A percentile compares a stretch with the other conserved stretches of the same genome.
Conservation (phyloP, 306 rosid species). For the Pyrus betulifolia region DNA sequence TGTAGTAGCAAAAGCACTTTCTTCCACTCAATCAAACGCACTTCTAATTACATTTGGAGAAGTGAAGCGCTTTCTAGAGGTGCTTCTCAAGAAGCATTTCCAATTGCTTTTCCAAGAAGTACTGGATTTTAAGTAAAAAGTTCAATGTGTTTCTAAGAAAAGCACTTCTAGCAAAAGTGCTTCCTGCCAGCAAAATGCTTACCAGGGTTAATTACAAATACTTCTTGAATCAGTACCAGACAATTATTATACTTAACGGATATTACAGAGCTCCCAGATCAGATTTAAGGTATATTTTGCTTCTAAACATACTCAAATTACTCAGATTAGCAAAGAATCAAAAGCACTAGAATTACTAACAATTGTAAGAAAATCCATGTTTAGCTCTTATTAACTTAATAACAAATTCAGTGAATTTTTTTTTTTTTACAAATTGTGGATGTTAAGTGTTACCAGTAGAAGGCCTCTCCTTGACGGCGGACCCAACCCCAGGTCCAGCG, state of each 20-base stretch:
- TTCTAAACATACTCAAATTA: neutral
- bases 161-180: neutral
- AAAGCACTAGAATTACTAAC: neutral
- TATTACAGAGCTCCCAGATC: neutral
- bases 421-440: neutral
- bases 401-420: neutral
- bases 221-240: neutral
- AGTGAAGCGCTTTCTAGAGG: neutral
- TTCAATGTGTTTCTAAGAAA: too few species aligned
- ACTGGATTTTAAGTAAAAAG: neutral
- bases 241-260: neutral
- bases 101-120: neutral
- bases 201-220: neutral
- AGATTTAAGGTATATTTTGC: neutral
- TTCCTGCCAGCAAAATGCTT: neutral
- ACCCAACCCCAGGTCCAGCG: conserved; percentile 24
- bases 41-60: neutral
- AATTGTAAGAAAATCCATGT: neutral
- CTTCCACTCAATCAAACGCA: neutral
- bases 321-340: neutral
- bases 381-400: neutral
- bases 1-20: neutral
- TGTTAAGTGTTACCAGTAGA: conserved; percentile 21
- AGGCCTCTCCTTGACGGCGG: conserved; percentile 64
- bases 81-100: neutral